Evolutionary conservation across 345 rosid genomes (phyloP), one percentile per base, ranked within the genome.

Genomic region (Eucalyptus curtisii): DNA sequence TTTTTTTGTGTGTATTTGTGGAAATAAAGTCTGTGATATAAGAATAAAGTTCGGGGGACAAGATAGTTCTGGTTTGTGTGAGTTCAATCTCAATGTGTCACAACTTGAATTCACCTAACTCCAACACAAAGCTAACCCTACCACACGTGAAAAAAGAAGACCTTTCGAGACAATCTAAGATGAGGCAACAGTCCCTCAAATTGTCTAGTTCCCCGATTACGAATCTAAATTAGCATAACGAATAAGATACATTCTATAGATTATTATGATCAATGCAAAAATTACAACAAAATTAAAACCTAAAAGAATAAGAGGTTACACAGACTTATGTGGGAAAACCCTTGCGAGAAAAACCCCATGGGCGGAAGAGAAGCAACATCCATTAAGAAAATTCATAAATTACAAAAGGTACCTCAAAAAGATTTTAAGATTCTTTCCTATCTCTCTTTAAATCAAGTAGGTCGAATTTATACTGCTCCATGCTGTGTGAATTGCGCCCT

Each of bases 61-160:
- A 12, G 82, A 37, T 22, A 2, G 82, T 2, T 40, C 8, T 19
- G 30, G 15, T 27, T 1, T 0, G 16, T 11, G 84, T 20, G 47
- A 20, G 24, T 11, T 42, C 84, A 40, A 76, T 76, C 47, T 76
- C 47, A 40, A 20, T 3, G 14, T 5, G 8, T 17, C 9, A 40
- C 27, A 6, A 6, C 15, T 20, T 1, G 19, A n/a, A 3, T 64
- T 76, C 47, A 40, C 47, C 82, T 11, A 20, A 5, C 45, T 37
- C 82, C 82, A 37, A 10, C 27, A 76, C 8, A 37, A 76, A 76
- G 15, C 22, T 71, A 19, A 37, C 44, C 0, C 0, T 7, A 12
- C n/a, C n/a, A 15, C 3, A 15, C 3, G 7, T 3, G 8, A 16
- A 64, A 61, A 64, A 64, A 64, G 1, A 9, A 24, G 61, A 22